phyloP scores from a whole-genome alignment of 1,284 basidiomycete species.

The Sanghuangporus weigelae region DNA sequence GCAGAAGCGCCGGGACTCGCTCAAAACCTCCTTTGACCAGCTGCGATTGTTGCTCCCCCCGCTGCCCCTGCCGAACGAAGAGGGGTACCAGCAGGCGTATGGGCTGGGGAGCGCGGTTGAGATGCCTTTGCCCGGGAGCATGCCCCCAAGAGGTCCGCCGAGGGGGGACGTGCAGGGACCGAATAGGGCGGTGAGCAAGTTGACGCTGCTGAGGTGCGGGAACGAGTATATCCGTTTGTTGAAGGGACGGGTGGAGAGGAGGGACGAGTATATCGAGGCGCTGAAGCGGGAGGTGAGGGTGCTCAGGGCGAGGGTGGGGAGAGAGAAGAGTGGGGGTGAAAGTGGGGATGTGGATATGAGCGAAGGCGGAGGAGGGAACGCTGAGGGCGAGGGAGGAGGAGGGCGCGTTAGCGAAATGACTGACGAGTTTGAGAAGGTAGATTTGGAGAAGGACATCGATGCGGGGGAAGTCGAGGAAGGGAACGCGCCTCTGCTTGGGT shows the following conservation, averaged over 20 bases:
- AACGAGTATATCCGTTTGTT: slow-evolving; percentile 84
- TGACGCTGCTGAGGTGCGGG: slow-evolving; percentile 85
- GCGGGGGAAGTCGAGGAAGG: slow-evolving; percentile 36
- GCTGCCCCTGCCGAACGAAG: slow-evolving; percentile 75
- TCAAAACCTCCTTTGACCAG: slow-evolving; percentile 96
- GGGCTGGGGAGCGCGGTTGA: slow-evolving; percentile 34
- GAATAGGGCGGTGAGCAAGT: slow-evolving; percentile 92
- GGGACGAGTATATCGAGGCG: slow-evolving; percentile 75
- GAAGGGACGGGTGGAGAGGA: slow-evolving; percentile 72
- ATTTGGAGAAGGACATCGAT: slow-evolving; percentile 40
- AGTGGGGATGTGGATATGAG: slow-evolving; percentile 59
- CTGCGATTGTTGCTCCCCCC: slow-evolving; percentile 84
- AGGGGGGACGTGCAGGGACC: slow-evolving; percentile 84
- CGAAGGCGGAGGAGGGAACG: slow-evolving; percentile 30
- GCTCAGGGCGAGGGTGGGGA: slow-evolving; percentile 41
- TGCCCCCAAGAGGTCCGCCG: slow-evolving; percentile 82
- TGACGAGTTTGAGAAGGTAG: slow-evolving; percentile 25
- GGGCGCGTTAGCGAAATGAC: slow-evolving; percentile 17
- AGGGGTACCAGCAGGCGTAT: slow-evolving; percentile 31
- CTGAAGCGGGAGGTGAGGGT: slow-evolving; percentile 67
- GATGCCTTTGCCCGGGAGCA: slow-evolving; percentile 73
- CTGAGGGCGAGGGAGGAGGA: neutral
- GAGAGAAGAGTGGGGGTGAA: slow-evolving; percentile 20
- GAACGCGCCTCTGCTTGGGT: slow-evolving; percentile 17
- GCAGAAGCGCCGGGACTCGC: slow-evolving; percentile 92